phyloP scores from a whole-genome alignment of 441 rosid genomes.

The Raphanus hybrid region DNA sequence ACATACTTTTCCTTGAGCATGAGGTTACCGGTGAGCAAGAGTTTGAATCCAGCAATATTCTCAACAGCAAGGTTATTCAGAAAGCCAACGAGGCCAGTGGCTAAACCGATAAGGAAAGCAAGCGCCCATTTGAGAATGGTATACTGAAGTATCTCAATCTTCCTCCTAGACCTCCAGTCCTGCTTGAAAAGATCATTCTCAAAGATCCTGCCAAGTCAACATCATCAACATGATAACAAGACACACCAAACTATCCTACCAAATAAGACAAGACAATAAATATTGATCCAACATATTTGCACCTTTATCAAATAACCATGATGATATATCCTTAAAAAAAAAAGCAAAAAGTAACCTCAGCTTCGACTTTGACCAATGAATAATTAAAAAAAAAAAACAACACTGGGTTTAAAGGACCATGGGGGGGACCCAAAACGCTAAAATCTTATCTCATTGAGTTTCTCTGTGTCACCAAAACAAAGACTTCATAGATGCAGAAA shows the following conservation, averaged over 20 bases:
- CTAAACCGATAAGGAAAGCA: constrained; percentile 80
- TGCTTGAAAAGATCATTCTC: constrained; percentile 92
- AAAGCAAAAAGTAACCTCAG: background rate
- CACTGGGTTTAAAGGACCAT: background rate
- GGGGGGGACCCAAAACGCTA: too few relatives aligned
- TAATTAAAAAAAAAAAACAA: background rate
- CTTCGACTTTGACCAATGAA: background rate
- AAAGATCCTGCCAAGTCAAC: constrained; percentile 55
- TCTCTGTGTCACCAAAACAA: background rate
- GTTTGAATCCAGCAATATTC: constrained; percentile 87
- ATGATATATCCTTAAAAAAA: background rate
- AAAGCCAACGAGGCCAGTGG: constrained; percentile 74
- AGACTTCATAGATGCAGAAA: too few relatives aligned
- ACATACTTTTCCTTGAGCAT: constrained; percentile 68
- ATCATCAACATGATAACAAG: background rate
- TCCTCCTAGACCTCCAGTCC: constrained; percentile 91
- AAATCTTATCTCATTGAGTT: background rate
- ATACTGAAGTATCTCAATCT: constrained; percentile 82
- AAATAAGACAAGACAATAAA: constrained; percentile 4
- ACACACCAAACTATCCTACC: background rate
- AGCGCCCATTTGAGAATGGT: constrained; percentile 86
- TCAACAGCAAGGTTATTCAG: constrained; percentile 86
- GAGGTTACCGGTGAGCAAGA: constrained; percentile 66
- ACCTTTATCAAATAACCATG: too few relatives aligned
- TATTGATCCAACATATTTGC: too few relatives aligned